Percentiles rank a stretch among this genome's conserved stretches.
Conservation (phyloP, 2,329 filamentous ascomycete species). For the Alternaria viburni region DNA sequence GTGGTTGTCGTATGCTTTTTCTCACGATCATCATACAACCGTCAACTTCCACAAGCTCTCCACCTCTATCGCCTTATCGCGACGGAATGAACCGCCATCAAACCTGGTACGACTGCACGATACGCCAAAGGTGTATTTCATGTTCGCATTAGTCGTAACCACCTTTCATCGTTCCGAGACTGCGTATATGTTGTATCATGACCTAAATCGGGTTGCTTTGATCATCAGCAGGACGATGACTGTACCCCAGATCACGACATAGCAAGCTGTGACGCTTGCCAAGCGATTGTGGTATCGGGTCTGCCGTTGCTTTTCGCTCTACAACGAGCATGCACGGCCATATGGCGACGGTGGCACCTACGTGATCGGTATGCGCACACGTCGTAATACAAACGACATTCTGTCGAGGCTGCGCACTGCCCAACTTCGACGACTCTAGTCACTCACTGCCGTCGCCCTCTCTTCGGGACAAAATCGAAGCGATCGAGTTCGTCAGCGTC, state of each 20-base stretch:
- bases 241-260: constrained; percentile 17
- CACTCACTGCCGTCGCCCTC: background rate
- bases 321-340: constrained; percentile 10
- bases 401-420: background rate
- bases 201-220: constrained; percentile 10
- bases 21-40: constrained; percentile 33
- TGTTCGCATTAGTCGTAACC: constrained; percentile 13
- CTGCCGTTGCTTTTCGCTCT: constrained; percentile 26
- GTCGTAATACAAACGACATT: background rate
- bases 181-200: constrained; percentile 11
- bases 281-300: background rate
- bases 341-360: constrained; percentile 11
- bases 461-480: background rate
- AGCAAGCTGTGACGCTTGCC: background rate
- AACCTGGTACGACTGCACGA: background rate
- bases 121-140: background rate
- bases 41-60: constrained; percentile 8
- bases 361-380: constrained; percentile 3
- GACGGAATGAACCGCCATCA: background rate
- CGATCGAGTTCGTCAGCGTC: background rate
- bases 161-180: constrained; percentile 10
- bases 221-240: constrained; percentile 10
- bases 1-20: constrained; percentile 24
- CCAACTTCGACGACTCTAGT: background rate
- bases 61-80: background rate